These are phyloP conservation scores for Polyporus arcularius DNA, from an alignment of 768 basidiomycete species.

Conservation along the genomic window DNA sequence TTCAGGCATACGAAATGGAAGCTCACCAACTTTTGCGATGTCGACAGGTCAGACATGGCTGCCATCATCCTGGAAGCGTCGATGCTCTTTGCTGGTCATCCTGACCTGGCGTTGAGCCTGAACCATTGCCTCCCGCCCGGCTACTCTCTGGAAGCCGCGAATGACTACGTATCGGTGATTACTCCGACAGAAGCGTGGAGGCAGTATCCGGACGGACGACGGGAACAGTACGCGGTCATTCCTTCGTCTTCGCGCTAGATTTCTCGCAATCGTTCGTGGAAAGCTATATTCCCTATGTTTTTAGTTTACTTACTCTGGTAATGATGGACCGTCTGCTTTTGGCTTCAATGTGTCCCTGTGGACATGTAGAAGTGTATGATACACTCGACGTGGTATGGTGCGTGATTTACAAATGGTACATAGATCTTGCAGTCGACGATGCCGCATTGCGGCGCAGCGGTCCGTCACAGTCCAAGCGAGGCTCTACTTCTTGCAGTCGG, in stretches of 20 bases:
- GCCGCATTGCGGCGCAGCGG: too few relatives aligned
- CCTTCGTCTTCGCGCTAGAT: too few relatives aligned
- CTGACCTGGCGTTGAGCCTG: background rate
- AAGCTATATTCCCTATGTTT: too few relatives aligned
- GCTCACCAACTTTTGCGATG: background rate
- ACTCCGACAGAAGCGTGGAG: background rate
- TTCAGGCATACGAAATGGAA: background rate
- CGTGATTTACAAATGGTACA: too few relatives aligned
- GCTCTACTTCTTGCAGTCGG: constrained; percentile 26
- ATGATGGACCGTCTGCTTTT: too few relatives aligned
- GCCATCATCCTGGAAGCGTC: constrained; percentile 3
- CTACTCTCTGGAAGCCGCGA: background rate
- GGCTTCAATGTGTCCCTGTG: too few relatives aligned
- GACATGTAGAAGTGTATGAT: too few relatives aligned
- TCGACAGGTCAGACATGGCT: background rate
- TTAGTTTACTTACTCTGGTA: too few relatives aligned
- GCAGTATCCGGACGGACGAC: background rate
- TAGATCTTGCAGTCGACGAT: too few relatives aligned
- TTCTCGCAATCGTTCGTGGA: too few relatives aligned
- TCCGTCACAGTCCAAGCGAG: too few relatives aligned
- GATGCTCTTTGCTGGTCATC: constrained; percentile 1
- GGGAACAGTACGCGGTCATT: background rate
- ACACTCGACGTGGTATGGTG: too few relatives aligned
- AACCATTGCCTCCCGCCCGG: background rate
- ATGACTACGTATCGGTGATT: background rate